Percentiles rank a stretch among this genome's conserved stretches.
Evolutionary conservation across 1,284 basidiomycete genomes (phyloP).

Genomic region (Filobasidium uniguttulatum): DNA sequence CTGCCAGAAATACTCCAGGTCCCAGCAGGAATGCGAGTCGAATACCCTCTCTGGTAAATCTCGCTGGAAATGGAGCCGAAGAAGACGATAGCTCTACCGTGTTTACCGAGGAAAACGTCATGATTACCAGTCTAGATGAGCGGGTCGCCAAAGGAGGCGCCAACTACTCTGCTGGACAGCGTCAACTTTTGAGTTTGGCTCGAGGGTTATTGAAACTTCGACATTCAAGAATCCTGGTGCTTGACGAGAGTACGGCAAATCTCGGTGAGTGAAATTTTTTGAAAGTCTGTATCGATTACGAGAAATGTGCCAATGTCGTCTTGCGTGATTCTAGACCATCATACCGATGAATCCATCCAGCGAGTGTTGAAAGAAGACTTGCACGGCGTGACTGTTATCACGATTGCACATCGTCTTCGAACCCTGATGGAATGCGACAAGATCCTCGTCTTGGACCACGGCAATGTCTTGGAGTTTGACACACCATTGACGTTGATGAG

Average conservation of each 20-base stretch:
- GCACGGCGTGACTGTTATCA: slow-evolving; percentile 35
- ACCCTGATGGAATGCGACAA: slow-evolving; percentile 41
- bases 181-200: slow-evolving; percentile 44
- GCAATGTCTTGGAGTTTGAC: slow-evolving; percentile 40
- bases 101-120: slow-evolving; percentile 33
- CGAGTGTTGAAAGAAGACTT: slow-evolving; percentile 36
- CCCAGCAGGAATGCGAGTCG: slow-evolving; percentile 23
- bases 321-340: slow-evolving; percentile 28
- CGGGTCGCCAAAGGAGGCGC: slow-evolving; percentile 40
- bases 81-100: slow-evolving; percentile 16
- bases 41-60: too few species aligned
- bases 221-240: slow-evolving; percentile 41
- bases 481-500: slow-evolving; percentile 39
- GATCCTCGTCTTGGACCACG: slow-evolving; percentile 42
- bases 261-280: slow-evolving; percentile 17
- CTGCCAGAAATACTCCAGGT: slow-evolving; percentile 25
- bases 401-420: slow-evolving; percentile 41
- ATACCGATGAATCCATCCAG: slow-evolving; percentile 40
- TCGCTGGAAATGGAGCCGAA: slow-evolving; percentile 18
- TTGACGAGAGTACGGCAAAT: slow-evolving; percentile 44
- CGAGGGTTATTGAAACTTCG: slow-evolving; percentile 42
- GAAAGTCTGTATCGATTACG: too few species aligned
- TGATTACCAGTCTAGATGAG: slow-evolving; percentile 41
- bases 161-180: slow-evolving; percentile 41
- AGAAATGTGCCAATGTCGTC: slow-evolving; percentile 10